Percentiles rank a stretch among this genome's conserved stretches.
These are phyloP conservation scores for Artemisia annua DNA, from an alignment of 129 eudicot species.

Conservation along the genomic window DNA sequence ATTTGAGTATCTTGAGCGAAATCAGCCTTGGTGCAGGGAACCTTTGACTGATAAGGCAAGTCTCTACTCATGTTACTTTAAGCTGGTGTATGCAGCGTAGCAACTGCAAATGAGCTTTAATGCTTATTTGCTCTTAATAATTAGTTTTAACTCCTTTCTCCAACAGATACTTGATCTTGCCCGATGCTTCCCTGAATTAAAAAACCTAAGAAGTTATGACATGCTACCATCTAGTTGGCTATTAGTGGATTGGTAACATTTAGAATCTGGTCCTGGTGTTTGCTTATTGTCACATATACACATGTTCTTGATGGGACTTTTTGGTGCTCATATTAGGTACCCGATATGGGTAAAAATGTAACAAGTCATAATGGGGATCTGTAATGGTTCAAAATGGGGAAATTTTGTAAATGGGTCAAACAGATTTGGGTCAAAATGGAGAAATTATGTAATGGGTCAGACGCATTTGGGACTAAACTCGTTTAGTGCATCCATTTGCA, in stretches of 20 bases:
- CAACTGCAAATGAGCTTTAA: no score
- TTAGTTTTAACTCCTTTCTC: constrained; percentile 5
- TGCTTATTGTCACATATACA: neutral
- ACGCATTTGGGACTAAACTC: no score
- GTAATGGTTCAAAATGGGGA: no score
- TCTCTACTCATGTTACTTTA: neutral
- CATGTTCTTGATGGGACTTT: neutral
- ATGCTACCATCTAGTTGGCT: constrained; percentile 51
- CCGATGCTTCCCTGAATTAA: constrained; percentile 59
- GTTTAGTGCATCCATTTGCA: no score
- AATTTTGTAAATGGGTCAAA: no score
- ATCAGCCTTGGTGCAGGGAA: constrained; percentile 67
- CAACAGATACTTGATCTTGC: constrained; percentile 71
- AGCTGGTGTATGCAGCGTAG: neutral
- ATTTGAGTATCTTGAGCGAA: constrained; percentile 64
- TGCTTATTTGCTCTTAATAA: neutral
- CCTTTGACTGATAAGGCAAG: constrained; percentile 75
- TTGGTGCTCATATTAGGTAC: constrained; percentile 30
- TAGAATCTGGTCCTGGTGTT: neutral
- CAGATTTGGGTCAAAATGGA: no score
- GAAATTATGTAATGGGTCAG: no score
- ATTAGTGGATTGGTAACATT: no score
- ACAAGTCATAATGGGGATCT: no score
- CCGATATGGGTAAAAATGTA: no score
- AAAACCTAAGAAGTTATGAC: constrained; percentile 59